Percentiles rank a stretch among this genome's conserved stretches.
Evolutionary conservation across 1,284 basidiomycete species (phyloP).

Genomic region (Cryptococcus sp.): DNA sequence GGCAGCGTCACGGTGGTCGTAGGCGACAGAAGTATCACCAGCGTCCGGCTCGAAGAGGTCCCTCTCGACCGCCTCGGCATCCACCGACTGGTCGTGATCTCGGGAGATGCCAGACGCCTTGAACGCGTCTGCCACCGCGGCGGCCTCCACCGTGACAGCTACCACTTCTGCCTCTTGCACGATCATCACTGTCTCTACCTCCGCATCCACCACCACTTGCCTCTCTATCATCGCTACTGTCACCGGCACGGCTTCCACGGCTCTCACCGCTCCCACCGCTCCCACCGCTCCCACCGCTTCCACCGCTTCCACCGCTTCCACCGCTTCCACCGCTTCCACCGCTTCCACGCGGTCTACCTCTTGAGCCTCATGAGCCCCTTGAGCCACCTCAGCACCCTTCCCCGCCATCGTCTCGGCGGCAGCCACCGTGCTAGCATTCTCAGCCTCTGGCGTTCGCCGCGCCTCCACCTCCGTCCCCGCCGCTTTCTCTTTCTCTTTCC

Average conservation of each 20-base stretch:
- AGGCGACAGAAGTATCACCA: no score
- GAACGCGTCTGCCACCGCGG: not conserved
- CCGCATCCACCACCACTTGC: not conserved
- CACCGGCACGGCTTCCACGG: no score
- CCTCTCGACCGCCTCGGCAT: conserved; percentile 4
- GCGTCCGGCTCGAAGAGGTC: not conserved
- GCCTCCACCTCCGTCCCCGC: not conserved
- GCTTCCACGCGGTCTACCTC: no score
- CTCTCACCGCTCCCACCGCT: not conserved
- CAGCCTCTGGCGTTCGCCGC: not conserved
- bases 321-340: not conserved
- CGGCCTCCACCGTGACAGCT: not conserved
- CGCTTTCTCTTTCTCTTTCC: not conserved
- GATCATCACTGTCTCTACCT: not conserved
- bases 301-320: not conserved
- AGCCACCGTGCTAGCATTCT: not conserved
- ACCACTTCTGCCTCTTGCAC: not conserved
- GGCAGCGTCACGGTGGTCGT: no score
- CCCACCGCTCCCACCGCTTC: no score
- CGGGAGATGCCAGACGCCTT: not conserved
- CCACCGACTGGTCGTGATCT: conserved; percentile 1
- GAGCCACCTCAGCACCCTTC: not conserved
- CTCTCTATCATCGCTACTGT: not conserved
- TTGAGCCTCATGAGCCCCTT: not conserved
- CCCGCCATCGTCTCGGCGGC: not conserved